Base-by-base conservation (phyloP, 192 early-diverging fungal genomes). In the Haplosporangium gracile region DNA sequence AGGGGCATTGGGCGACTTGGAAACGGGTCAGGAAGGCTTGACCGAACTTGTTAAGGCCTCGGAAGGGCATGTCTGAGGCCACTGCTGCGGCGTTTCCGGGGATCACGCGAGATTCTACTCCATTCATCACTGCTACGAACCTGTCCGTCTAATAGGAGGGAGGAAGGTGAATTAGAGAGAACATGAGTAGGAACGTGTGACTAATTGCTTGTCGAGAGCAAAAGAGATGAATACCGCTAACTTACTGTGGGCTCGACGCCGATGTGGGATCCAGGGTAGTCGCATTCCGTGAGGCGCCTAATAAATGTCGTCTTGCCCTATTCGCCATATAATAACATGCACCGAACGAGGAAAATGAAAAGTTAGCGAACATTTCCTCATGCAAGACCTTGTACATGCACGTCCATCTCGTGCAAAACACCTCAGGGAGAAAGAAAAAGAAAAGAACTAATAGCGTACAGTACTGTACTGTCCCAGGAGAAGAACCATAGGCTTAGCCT, bases 381-480 rank as follows among this genome's bases (percentile, higher is more conserved):
- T 15, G 36, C 36, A 36, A 36, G 36, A 36, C 36, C 36, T 36
- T 36, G 36, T 36, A 4, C 26, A 26, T 65, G 26, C 60, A 65
- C 2, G 13, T 16, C 29, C 1, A 10, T 65, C 2, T 11, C 26
- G n/a, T 40, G 15, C 20, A 34, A 71, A 71, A 9, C 60, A 65
- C 60, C 32, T 7, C n/a, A 57, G 8, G 24, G 24, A 11, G 24
- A 36, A 51, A 22, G 6, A 18, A 32, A 40, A 4, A 70, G 57
- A 9, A 60, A 20, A 8, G 40, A 60, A 13, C 16, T 26, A 26
- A 36, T 36, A 6, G 16, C 83, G 68, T 75, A 93, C 93, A 0
- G 96, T 97, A 34, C 94, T 95, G 84, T 98, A 98, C 87, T 97
- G 97, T 8, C 97, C 97, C 79, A 98, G 87, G 26, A 98, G 88